Evolutionary conservation across 345 rosid genomes (phyloP), one percentile per base, ranked within the genome.

Genomic region (Trapa incisa): DNA sequence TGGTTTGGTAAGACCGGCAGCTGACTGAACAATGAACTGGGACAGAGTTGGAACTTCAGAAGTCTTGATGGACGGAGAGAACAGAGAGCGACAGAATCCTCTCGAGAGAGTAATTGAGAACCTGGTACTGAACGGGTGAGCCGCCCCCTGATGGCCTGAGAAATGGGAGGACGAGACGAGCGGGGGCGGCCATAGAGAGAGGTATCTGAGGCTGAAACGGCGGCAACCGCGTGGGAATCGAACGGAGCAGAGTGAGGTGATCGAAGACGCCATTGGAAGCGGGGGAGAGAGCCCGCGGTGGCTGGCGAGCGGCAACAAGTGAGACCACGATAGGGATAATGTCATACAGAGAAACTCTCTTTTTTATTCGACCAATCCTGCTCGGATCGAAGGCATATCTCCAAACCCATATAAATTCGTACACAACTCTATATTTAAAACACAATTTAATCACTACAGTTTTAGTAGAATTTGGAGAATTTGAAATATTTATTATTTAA

Each of bases 191-290:
- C 64, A 71, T 32, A 81, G 75, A 42, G 83, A 78, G 75, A 84
- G 70, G 65, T 78, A 72, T 36, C 75, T 65, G 47, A 82, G 75
- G 69, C 74, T 66, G 68, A 80, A 67, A 69, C 75, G 70, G 70
- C 75, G 67, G 68, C 83, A 71, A 37, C 81, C 68, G 22, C 74
- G 69, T 8, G 82, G 82, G 67, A 85, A 42, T 80, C 67, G 74
- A 37, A 85, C 80, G 1, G 87, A 75, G 15, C 89, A 80, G 8
- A 89, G 80, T 35, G 91, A 80, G 12, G 93, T 72, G 71, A 86
- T 74, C 36, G 95, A 84, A 68, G 89, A 85, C 67, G 97, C 88
- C 89, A 89, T 89, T 68, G 75, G 42, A 70, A 65, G 43, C 69
- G 32, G 11, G 13, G 33, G 35, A 11, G 52, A 38, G 64, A 10